Base-by-base conservation (phyloP, 2,329 filamentous ascomycete genomes). In the Neonectria hederae region DNA sequence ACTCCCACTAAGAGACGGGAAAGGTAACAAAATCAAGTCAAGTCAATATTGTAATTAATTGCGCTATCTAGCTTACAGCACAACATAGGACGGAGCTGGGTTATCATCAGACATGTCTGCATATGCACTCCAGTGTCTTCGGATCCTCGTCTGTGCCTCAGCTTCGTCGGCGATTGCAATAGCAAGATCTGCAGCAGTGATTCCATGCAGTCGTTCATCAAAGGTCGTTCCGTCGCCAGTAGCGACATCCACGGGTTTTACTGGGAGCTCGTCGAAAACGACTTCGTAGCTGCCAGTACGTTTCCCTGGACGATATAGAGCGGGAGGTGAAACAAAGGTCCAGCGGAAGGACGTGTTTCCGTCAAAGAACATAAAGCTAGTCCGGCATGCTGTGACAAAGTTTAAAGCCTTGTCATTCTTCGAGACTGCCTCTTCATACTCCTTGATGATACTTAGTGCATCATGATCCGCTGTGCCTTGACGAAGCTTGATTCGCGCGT, bases 161-260 rank as follows among this genome's bases (percentile, higher is more conserved):
- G 42, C 60, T 21, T 65, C 63, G 55, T 65, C 63, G n/a, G 63
- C 59, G 22, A 65, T 63, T 1, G 63, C 63, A 3, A 65, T 59
- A 5, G 63, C 63, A 19, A 65, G 54, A 45, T 65, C 63, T 5
- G 59, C 63, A 5, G 60, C 63, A 8, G 59, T 55, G 19, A 65
- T 52, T 2, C 63, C 63, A 2, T 32, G 40, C 10, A 65, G 14
- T 11, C 63, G 21, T 7, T 51, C 63, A 19, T 63, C 55, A 2
- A 65, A 28, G 5, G 9, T n/a, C 10, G 52, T 52, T 5, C 30
- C 30, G 2, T 42, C 45, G 4, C 4, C 1, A 22, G 28, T 17
- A 19, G n/a, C n/a, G n/a, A 43, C 43, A 4, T 35, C 19, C 11
- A 17, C 43, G 7, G 26, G 42, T n/a, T 59, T 65, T 5, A 65